Evolutionary conservation across 1,284 basidiomycete species (phyloP), one percentile per base, ranked within the genome.

Genomic region (Mixia osmundae): DNA sequence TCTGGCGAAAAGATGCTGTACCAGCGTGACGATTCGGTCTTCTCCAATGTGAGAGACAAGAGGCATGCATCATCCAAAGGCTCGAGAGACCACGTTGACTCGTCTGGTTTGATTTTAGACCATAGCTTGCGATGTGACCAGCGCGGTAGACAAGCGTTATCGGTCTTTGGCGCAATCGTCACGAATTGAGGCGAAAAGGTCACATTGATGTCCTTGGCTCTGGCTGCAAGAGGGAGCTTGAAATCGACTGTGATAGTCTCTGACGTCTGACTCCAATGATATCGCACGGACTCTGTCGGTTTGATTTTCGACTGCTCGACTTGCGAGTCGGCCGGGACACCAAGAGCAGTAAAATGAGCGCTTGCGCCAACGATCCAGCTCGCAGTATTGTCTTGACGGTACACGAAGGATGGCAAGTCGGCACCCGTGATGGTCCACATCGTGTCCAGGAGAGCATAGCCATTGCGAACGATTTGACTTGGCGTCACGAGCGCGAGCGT

Each of bases 11-110:
- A 91, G 3, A 91, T 67, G 33, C 77, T 72, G 35, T 71, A 61
- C 87, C 87, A 94, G 41, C 73, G 69, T 20, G 72, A 76, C 3
- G 70, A 72, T 38, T 72, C 70, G 50, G 76, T 64, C 41, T 65
- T 64, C 55, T 91, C 89, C 54, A n/a, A n/a, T n/a, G n/a, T n/a
- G n/a, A n/a, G n/a, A n/a, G n/a, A n/a, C n/a, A n/a, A n/a, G n/a
- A n/a, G n/a, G n/a, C n/a, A n/a, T n/a, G n/a, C n/a, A n/a, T n/a
- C n/a, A n/a, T n/a, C n/a, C n/a, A n/a, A n/a, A n/a, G n/a, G n/a
- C n/a, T 80, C 73, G 30, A 91, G 61, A 47, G 79, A 85, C 79
- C 79, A 91, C 47, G 78, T 70, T 49, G 76, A 76, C 9, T 71
- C 64, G 2, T 68, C 64, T 0, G 70, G 58, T 35, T 68, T 67